Base-by-base conservation (phyloP, 2,329 filamentous ascomycete species). In the Thelonectria olida region DNA sequence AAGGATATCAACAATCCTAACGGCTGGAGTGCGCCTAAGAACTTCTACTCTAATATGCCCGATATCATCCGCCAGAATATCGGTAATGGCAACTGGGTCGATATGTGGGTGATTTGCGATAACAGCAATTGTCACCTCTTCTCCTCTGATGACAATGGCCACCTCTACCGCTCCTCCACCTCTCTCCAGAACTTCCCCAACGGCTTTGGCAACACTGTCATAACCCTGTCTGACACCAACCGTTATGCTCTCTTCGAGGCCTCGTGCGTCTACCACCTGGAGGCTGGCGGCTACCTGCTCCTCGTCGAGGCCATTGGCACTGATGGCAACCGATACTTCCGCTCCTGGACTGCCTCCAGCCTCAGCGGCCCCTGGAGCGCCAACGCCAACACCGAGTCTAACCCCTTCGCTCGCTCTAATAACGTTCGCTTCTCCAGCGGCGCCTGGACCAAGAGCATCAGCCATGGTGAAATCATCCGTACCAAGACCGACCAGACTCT, bases 31-130 rank as follows among this genome's bases (percentile, higher is more conserved):
- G 54, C 54, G 9, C 54, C 54, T 4, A 50, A 31, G 17, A 56
- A 56, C 13, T 56, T 56, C 44, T 56, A 22, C 17, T 17, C 8
- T 4, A 23, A 31, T 9, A 47, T 47, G n/a, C 54, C 54, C 1
- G 44, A 50, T 7, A 56, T 56, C 20, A 39, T 56, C 13, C 25
- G 4, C n/a, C 12, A 48, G 22, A 56, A 56, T 17, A 56, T 56
- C 7, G 54, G 54, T 2, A 38, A 42, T n/a, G 54, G 54, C 45
- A 22, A 41, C 23, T 56, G 54, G 54, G 54, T 56, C 6, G 54
- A 56, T 23, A 56, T 56, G 54, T 56, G 54, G 54, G 54, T 56
- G 3, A 34, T 56, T 15, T 56, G 54, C 23, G 54, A 56, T 34
- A 23, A 23, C 5, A 13, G 3, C 5, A 56, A 56, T 13, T 56